These are phyloP conservation scores for Salix viminalis DNA, from an alignment of 345 rosid genomes.

Conservation along the genomic window DNA sequence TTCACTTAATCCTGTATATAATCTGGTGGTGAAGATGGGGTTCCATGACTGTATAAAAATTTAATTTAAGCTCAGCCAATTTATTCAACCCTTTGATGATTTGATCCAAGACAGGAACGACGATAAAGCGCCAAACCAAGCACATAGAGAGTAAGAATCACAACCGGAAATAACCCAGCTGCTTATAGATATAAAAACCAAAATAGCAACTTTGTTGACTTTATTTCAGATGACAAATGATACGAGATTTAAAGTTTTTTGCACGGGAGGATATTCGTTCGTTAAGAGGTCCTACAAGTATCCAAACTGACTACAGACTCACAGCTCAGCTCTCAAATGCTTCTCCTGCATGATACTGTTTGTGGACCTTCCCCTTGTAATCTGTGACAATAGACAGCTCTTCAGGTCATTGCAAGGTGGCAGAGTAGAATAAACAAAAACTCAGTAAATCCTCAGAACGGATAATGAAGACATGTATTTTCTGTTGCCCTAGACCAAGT, in stretches of 20 bases:
- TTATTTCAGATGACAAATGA: neutral
- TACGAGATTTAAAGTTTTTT: neutral
- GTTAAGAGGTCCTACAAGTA: neutral
- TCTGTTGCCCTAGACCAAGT: neutral
- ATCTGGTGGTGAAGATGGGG: neutral
- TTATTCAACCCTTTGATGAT: neutral
- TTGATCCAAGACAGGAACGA: neutral
- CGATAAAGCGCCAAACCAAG: neutral
- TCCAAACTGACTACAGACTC: neutral
- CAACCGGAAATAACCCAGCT: neutral
- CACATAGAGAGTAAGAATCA: too few species aligned
- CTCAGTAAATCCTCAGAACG: too few species aligned
- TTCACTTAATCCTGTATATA: neutral
- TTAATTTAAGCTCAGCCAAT: neutral
- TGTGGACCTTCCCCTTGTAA: constrained; percentile 14
- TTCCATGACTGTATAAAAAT: neutral
- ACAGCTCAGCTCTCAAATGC: constrained; percentile 29
- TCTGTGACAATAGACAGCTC: neutral
- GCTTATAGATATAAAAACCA: neutral
- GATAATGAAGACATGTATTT: neutral
- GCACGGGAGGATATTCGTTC: neutral
- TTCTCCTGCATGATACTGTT: constrained; percentile 29
- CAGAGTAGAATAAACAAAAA: neutral
- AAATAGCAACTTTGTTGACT: neutral
- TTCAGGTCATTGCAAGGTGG: neutral